A percentile compares a stretch with the other conserved stretches of the same genome.
Conservation (phyloP, 2,329 filamentous ascomycete species). For the Leptographium lundbergii region DNA sequence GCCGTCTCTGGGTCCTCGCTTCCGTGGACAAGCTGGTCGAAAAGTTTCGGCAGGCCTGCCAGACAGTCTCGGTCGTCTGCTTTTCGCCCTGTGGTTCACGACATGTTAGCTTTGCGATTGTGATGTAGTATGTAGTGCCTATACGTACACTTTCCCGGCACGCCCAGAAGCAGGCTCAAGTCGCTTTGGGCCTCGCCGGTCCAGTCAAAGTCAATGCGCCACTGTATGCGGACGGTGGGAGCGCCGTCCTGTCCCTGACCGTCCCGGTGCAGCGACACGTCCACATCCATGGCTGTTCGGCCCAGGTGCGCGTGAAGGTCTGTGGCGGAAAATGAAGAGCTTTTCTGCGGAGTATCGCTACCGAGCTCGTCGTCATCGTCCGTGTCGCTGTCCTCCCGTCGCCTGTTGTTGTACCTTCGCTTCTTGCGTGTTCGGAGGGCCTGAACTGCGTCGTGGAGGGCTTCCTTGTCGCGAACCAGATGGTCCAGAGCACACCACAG, state of each 20-base stretch:
- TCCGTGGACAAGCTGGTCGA: constrained; percentile 43
- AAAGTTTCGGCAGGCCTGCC: constrained; percentile 45
- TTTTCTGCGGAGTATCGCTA: constrained; percentile 14
- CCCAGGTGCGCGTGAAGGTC: constrained; percentile 43
- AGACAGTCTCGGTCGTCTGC: constrained; percentile 44
- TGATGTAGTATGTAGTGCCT: neutral
- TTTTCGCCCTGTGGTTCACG: constrained; percentile 39
- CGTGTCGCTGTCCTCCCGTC: constrained; percentile 10
- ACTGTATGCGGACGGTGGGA: constrained; percentile 38
- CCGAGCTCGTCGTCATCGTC: constrained; percentile 8
- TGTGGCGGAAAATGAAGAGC: constrained; percentile 18
- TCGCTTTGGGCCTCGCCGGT: constrained; percentile 55
- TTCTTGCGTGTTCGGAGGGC: constrained; percentile 15
- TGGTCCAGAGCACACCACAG: constrained; percentile 46
- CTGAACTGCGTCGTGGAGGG: constrained; percentile 17
- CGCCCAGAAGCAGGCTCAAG: constrained; percentile 39
- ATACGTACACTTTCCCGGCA: constrained; percentile 52
- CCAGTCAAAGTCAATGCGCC: constrained; percentile 59
- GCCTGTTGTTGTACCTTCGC: constrained; percentile 9
- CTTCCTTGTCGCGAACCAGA: constrained; percentile 28
- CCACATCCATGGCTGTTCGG: constrained; percentile 36
- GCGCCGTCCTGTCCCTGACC: constrained; percentile 14
- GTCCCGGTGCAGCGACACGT: constrained; percentile 21
- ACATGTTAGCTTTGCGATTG: neutral
- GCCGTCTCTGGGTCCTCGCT: constrained; percentile 43